Evolutionary conservation across 1,284 basidiomycete genomes (phyloP).

Genomic region (Schizophyllum amplum): DNA sequence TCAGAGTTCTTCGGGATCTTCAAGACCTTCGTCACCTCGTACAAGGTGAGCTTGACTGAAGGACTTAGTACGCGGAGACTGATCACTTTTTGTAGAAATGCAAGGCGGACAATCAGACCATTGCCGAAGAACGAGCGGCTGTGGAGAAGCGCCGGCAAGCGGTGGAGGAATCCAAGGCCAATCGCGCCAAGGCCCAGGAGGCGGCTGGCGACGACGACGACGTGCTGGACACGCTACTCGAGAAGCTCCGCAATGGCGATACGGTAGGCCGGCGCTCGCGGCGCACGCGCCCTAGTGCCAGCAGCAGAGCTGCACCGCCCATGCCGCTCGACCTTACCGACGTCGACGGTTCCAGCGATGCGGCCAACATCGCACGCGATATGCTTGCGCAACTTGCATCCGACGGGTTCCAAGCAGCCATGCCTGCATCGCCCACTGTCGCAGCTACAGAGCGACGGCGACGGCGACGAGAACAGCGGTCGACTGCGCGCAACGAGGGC

Average conservation of each 20-base stretch:
- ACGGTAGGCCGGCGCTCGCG: conserved; percentile 50
- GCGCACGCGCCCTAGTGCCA: conserved; percentile 37
- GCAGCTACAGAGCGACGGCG: conserved; percentile 14
- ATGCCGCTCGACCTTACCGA: conserved; percentile 31
- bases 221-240: conserved; percentile 66
- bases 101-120: conserved; percentile 65
- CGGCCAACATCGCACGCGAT: conserved; percentile 58
- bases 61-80: conserved; percentile 1
- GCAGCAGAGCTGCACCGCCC: conserved; percentile 28
- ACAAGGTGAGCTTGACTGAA: conserved; percentile 57
- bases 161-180: conserved; percentile 53
- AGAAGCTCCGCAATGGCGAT: conserved; percentile 66
- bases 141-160: conserved; percentile 59
- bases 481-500: neutral
- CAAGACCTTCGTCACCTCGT: conserved; percentile 91
- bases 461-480: conserved; percentile 9
- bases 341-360: conserved; percentile 29
- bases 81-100: conserved; percentile 61
- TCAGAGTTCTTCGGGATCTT: conserved; percentile 92
- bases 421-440: conserved; percentile 28
- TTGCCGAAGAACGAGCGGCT: conserved; percentile 58
- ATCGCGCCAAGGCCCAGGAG: conserved; percentile 43
- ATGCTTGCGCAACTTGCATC: conserved; percentile 69
- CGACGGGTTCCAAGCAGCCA: conserved; percentile 32
- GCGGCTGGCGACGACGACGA: conserved; percentile 48